Base-by-base conservation (phyloP, 176 grass and related monocot species). In the Ananas comosus region DNA sequence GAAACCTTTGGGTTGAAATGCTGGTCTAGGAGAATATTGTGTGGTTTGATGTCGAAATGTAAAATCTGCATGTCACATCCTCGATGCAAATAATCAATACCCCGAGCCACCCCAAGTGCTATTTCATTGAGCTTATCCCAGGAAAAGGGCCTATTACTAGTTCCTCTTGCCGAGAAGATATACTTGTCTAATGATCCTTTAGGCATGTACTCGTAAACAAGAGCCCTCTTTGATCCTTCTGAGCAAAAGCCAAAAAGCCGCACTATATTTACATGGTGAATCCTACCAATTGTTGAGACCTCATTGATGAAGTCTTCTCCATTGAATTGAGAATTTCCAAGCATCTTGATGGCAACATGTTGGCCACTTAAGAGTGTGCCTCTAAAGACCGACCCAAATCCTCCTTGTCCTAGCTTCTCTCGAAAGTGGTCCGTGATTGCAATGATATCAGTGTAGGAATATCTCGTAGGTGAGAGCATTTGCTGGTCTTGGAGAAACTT, bases 21-120 rank as follows among this genome's bases (percentile, higher is more conserved):
- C 11, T 57, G 70, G 5, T 48, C 70, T 9, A 52, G n/a, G 19
- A 70, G 68, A 22, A 53, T 70, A 48, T 16, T 70, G 5, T 70
- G 68, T 10, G 68, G 70, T 3, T 72, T 49, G 70, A 72, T 72
- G 53, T 72, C 70, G 22, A 72, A 72, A 28, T 72, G 70, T 24
- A 72, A 2, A 57, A 59, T 72, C 18, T 72, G 53, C 28, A 72
- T 49, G 29, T 72, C 28, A 11, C 52, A 72, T 24, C 52, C 70
- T 5, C 53, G 2, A 29, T 72, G 70, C 2, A 72, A 53, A 14
- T 72, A 72, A 54, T 72, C 10, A 6, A 72, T 72, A 25, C 52
- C 70, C 1, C 52, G 25, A 17, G 70, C 70, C 9, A 61, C 27
- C 0, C 53, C 70, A 9, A 72, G 28, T 24, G 70, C 70, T 12